Evolutionary conservation across 257 asterid species (phyloP), one percentile per base, ranked within the genome.

Genomic region (Capsicum baccatum): DNA sequence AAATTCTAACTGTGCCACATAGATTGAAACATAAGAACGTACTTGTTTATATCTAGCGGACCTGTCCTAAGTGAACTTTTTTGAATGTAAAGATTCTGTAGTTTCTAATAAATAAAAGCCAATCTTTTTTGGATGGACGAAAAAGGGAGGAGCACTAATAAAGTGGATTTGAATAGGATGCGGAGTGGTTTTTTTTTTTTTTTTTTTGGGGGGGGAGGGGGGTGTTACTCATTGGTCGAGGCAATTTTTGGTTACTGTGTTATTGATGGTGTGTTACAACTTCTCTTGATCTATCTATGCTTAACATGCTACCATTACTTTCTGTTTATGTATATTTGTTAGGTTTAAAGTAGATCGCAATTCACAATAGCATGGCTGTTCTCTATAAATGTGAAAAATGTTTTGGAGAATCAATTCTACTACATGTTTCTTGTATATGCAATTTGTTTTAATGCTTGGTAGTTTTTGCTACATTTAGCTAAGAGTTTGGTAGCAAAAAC

Each of bases 281-380:
- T 67, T 67, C 37, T 37, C 48, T 67, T 39, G 21, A 50, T 74
- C 60, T 74, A 48, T 74, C 17, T 6, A 9, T 71, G 13, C 8
- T 8, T 39, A 39, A 42, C 8, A 47, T 47, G 19, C 12, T 12
- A 13, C 60, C 60, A 48, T 48, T 19, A 11, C 44, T 74, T 74
- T 74, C 60, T 74, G 60, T 21, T 74, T 74, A 19, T 74, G 60
- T 48, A 6, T 44, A 42, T 70, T 70, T 70, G 33, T 70, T 70
- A 70, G 56, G 33, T 70, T 42, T 8, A 26, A 71, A 71, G n/a
- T 47, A 71, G 58, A n/a, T n/a, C 50, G 60, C 60, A 19, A 39
- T 74, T 19, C 19, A 19, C 19, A 10, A 74, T 21, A 21, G 80
- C n/a, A 50, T 74, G 44, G 39, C 1, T 11, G 17, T 50, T 74